phyloP scores from a whole-genome alignment of 495 filamentous ascomycete species.

The Chaetomium tenue region DNA sequence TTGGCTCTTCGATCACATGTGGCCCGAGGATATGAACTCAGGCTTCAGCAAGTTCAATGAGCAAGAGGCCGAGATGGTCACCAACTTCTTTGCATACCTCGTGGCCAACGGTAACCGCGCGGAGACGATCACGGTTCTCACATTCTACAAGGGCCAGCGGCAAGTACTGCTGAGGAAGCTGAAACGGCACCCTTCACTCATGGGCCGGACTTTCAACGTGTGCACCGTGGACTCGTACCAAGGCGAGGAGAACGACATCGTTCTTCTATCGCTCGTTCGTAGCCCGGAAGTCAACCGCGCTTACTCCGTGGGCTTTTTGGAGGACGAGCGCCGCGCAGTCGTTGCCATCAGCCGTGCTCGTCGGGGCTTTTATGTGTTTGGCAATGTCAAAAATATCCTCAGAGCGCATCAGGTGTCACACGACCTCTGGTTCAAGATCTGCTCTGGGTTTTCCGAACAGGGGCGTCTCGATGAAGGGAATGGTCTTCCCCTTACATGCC shows the following conservation, averaged over 20 bases:
- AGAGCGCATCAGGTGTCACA: conserved; percentile 35
- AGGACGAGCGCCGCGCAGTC: conserved; percentile 74
- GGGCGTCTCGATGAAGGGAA: conserved; percentile 23
- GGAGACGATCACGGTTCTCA: conserved; percentile 75
- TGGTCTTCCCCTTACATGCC: conserved; percentile 44
- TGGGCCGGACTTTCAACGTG: conserved; percentile 58
- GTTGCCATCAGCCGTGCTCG: conserved; percentile 88
- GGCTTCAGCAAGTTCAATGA: conserved; percentile 70
- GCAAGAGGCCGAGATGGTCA: conserved; percentile 75
- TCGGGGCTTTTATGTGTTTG: conserved; percentile 83
- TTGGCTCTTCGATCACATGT: conserved; percentile 71
- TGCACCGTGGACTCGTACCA: conserved; percentile 91
- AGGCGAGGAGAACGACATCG: conserved; percentile 87
- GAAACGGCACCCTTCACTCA: conserved; percentile 50
- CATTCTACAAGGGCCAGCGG: conserved; percentile 87
- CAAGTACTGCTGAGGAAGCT: conserved; percentile 59
- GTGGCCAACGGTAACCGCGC: conserved; percentile 59
- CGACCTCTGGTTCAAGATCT: conserved; percentile 43
- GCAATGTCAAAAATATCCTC: conserved; percentile 61
- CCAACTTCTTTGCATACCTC: conserved; percentile 69
- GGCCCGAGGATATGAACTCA: conserved; percentile 63
- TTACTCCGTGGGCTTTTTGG: conserved; percentile 64
- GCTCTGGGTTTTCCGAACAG: conserved; percentile 35
- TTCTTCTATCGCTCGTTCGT: conserved; percentile 81
- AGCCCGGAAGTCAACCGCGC: conserved; percentile 43